phyloP scores from a whole-genome alignment of 371 early-diverging fungal species.

The Rhizomucor pusillus region DNA sequence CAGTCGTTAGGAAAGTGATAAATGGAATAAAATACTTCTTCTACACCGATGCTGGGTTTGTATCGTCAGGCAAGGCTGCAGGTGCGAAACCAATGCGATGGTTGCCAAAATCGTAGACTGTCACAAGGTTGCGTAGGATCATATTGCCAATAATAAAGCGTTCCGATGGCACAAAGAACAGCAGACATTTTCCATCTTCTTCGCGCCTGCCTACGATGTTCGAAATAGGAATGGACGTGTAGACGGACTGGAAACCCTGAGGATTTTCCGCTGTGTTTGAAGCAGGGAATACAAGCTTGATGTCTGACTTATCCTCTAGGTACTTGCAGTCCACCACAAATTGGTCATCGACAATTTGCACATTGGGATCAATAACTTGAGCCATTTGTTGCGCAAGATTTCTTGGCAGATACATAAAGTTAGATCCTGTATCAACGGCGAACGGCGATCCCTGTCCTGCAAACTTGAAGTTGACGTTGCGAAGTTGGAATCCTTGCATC shows the following conservation, averaged over 20 bases:
- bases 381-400: slow-evolving; percentile 26
- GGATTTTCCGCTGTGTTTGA: not conserved
- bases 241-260: slow-evolving; percentile 4
- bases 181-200: slow-evolving; percentile 18
- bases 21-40: no score
- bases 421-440: slow-evolving; percentile 44
- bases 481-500: slow-evolving; percentile 21
- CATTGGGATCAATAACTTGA: slow-evolving; percentile 13
- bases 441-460: slow-evolving; percentile 15
- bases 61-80: slow-evolving; percentile 4
- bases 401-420: slow-evolving; percentile 38
- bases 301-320: slow-evolving; percentile 3
- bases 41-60: no score
- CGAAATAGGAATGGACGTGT: slow-evolving; percentile 16
- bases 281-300: slow-evolving; percentile 26
- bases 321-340: slow-evolving; percentile 26
- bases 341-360: slow-evolving; percentile 3
- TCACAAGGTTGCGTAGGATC: slow-evolving; percentile 33
- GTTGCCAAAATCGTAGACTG: slow-evolving; percentile 42
- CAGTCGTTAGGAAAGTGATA: no score
- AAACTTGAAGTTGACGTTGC: slow-evolving; percentile 25
- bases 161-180: slow-evolving; percentile 26
- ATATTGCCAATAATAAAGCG: slow-evolving; percentile 40
- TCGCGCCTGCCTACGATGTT: slow-evolving; percentile 9
- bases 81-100: slow-evolving; percentile 43